phyloP scores from a whole-genome alignment of 108 stramenopile genomes.

The Pinguiococcus pyrenoidosus region DNA sequence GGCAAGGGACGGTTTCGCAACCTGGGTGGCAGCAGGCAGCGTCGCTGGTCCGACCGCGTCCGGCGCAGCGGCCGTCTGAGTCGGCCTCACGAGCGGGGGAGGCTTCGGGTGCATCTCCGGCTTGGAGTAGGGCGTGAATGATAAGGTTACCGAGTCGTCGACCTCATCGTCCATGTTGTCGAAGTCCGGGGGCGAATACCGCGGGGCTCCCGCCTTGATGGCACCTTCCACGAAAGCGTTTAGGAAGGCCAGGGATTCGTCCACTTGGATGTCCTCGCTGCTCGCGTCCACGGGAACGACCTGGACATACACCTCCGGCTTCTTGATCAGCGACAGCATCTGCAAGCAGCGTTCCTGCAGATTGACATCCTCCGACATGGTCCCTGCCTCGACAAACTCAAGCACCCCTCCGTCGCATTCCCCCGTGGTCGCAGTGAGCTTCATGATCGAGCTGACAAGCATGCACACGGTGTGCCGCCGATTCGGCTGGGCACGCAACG shows the following conservation, averaged over 20 bases:
- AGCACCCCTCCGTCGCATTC: slow-evolving; percentile 65
- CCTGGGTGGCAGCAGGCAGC: no score
- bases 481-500: no score
- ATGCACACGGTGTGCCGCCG: no score
- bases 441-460: slow-evolving; percentile 71
- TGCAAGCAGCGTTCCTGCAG: slow-evolving; percentile 82
- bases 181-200: slow-evolving; percentile 57
- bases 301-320: slow-evolving; percentile 44
- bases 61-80: no score
- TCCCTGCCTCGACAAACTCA: slow-evolving; percentile 65
- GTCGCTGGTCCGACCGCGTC: no score
- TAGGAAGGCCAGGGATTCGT: slow-evolving; percentile 69
- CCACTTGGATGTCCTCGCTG: slow-evolving; percentile 74
- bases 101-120: no score
- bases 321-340: slow-evolving; percentile 58
- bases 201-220: slow-evolving; percentile 60
- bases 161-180: slow-evolving; percentile 44
- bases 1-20: no score
- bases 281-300: slow-evolving; percentile 88
- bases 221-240: slow-evolving; percentile 70
- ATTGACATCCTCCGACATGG: slow-evolving; percentile 64
- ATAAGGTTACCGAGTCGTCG: slow-evolving; percentile 49
- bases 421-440: slow-evolving; percentile 82
- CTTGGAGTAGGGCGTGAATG: no score
- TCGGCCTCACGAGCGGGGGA: no score